Evolutionary conservation across 305 asterid genomes (phyloP).

Genomic region (Salvia sclarea): DNA sequence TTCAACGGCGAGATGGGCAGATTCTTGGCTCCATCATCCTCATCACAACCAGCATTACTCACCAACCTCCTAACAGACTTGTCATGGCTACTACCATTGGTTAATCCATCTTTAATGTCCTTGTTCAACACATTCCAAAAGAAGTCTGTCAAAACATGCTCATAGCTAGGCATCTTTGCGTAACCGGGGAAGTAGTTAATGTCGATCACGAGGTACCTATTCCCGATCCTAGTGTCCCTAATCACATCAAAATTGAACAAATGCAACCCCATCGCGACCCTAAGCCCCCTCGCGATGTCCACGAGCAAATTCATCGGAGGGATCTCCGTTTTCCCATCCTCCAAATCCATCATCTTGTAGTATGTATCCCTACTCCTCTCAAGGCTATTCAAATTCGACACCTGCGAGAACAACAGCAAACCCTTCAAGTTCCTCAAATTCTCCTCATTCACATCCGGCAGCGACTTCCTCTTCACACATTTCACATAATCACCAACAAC

Average conservation of each 20-base stretch:
- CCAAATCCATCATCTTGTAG: constrained; percentile 57
- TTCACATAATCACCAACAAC: constrained; percentile 76
- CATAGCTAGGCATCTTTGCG: constrained; percentile 82
- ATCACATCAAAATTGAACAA: constrained; percentile 79
- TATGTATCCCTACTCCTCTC: constrained; percentile 54
- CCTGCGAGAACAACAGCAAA: constrained; percentile 59
- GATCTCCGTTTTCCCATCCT: constrained; percentile 58
- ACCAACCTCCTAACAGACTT: constrained; percentile 44
- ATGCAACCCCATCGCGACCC: constrained; percentile 50
- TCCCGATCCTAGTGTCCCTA: constrained; percentile 61
- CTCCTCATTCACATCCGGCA: constrained; percentile 64
- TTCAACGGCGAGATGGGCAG: constrained; percentile 45
- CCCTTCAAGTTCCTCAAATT: constrained; percentile 49
- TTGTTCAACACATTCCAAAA: constrained; percentile 55
- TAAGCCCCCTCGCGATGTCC: constrained; percentile 61
- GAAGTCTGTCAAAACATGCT: constrained; percentile 61
- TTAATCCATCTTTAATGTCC: constrained; percentile 29
- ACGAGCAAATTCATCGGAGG: constrained; percentile 65
- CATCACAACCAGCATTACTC: constrained; percentile 46
- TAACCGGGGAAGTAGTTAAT: constrained; percentile 84
- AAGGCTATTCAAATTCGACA: constrained; percentile 52
- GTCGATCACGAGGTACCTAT: constrained; percentile 72
- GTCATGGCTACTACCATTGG: constrained; percentile 33
- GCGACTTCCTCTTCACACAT: constrained; percentile 73
- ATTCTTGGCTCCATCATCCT: constrained; percentile 42